A percentile compares a stretch with the other conserved stretches of the same genome.
These are phyloP conservation scores for Phyllachora maydis DNA, from an alignment of 2,329 filamentous ascomycete species.

Conservation along the genomic window DNA sequence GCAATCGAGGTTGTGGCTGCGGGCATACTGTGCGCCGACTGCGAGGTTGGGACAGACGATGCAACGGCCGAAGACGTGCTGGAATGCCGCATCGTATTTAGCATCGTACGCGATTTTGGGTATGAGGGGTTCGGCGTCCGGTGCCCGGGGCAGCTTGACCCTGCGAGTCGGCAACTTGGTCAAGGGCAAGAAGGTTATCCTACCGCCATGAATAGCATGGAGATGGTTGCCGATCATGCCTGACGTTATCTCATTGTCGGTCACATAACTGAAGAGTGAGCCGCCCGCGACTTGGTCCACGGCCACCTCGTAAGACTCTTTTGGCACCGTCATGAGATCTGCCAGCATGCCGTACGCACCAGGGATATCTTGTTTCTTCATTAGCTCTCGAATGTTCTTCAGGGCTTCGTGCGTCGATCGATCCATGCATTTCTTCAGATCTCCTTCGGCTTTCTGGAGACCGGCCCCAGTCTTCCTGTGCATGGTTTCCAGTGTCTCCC, in stretches of 20 bases:
- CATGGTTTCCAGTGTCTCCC: conserved; percentile 66
- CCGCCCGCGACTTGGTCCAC: conserved; percentile 85
- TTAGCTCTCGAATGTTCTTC: conserved; percentile 68
- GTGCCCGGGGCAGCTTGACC: conserved; percentile 62
- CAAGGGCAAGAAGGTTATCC: conserved; percentile 88
- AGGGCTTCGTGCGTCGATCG: conserved; percentile 70
- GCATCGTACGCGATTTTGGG: conserved; percentile 66
- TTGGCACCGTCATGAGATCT: conserved; percentile 67
- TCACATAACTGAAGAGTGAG: conserved; percentile 88
- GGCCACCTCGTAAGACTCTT: conserved; percentile 65
- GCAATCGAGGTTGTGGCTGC: conserved; percentile 77
- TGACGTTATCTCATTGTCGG: conserved; percentile 78
- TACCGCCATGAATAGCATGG: conserved; percentile 59
- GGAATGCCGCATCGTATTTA: conserved; percentile 66
- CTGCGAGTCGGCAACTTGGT: conserved; percentile 55
- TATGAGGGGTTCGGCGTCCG: conserved; percentile 72
- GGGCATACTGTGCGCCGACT: conserved; percentile 75
- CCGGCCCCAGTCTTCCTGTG: conserved; percentile 59
- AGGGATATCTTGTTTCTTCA: conserved; percentile 55
- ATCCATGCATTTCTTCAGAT: conserved; percentile 73
- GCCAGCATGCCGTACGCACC: conserved; percentile 86
- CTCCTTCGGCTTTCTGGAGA: conserved; percentile 55
- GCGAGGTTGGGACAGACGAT: conserved; percentile 83
- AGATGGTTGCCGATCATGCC: conserved; percentile 63
- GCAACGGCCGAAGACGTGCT: conserved; percentile 87